Evolutionary conservation across 371 early-diverging fungal genomes (phyloP).

Genomic region (Actinomucor elegans): DNA sequence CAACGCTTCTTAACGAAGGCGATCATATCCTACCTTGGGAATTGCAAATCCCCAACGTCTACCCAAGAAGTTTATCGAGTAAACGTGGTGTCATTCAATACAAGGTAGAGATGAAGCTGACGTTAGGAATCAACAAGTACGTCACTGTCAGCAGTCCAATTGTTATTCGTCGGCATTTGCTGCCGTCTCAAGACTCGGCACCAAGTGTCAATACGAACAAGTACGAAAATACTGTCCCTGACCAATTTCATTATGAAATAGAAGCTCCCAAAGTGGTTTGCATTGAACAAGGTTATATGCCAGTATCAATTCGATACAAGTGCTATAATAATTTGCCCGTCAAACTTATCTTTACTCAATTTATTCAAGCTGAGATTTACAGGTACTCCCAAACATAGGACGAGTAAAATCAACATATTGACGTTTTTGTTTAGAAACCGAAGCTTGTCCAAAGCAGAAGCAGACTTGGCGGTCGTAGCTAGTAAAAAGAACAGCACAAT

Average conservation of each 20-base stretch:
- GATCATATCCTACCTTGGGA: conserved; percentile 28
- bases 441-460: conserved; percentile 27
- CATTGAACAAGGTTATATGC: conserved; percentile 27
- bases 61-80: conserved; percentile 18
- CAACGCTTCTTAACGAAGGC: neutral
- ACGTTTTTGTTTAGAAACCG: conserved; percentile 15
- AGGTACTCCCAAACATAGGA: conserved; percentile 16
- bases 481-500: conserved; percentile 6
- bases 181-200: conserved; percentile 19
- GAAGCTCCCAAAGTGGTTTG: conserved; percentile 32
- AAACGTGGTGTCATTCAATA: conserved; percentile 30
- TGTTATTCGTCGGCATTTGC: conserved; percentile 23
- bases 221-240: conserved; percentile 27
- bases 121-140: conserved; percentile 23
- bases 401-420: neutral
- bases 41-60: conserved; percentile 24
- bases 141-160: conserved; percentile 24
- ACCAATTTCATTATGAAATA: conserved; percentile 35
- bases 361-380: conserved; percentile 35
- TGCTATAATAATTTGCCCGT: conserved; percentile 21
- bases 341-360: conserved; percentile 23
- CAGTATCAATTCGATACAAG: conserved; percentile 19
- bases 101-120: conserved; percentile 24
- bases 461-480: conserved; percentile 17
- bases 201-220: conserved; percentile 16